Evolutionary conservation across 306 rosid species (phyloP), one percentile per base, ranked within the genome.

Genomic region (Urtica urens): DNA sequence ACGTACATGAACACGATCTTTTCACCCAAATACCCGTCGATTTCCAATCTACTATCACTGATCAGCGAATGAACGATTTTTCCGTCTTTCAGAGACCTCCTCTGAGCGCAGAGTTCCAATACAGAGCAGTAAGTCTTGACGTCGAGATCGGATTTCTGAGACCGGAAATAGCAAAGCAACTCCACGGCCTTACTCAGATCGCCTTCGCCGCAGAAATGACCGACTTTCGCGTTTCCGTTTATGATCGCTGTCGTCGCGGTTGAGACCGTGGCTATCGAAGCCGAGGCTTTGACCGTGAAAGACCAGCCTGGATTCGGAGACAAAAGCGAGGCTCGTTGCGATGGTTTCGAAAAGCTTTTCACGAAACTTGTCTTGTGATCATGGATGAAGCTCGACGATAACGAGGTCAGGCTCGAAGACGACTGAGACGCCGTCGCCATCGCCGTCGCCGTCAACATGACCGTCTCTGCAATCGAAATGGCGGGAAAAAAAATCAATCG

Each of bases 1-100:
- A 64, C 77, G 51, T 78, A 78, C 93, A 82, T 78, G 38, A 78
- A 82, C 11, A 82, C 93, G 14, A 82, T 52, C 55, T 75, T 82
- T 30, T 69, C 78, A 12, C 81, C 83, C 62, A 82, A 67, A 68
- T 48, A 31, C 23, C 67, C 78, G 31, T 75, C 67, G 38, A 75
- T 38, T 14, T 2, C 8, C 26, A 82, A 16, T 10, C 64, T 64
- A 49, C 56, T 67, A 15, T 72, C 68, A 34, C 10, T 22, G 44
- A 78, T 70, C 35, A 78, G 17, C 2, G 80, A 78, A 65, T 75
- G 78, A 50, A 78, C 78, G 68, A 7, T 56, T 63, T 54, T 75
- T n/a, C 93, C 93, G 46, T 78, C 78, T 60, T 64, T 66, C 59
- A 82, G 51, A 17, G 78, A 72, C 37, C 53, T 78, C 0, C 11